Evolutionary conservation across 2,329 filamentous ascomycete species (phyloP), one percentile per base, ranked within the genome.

Genomic region (Tympanopsis confertula): DNA sequence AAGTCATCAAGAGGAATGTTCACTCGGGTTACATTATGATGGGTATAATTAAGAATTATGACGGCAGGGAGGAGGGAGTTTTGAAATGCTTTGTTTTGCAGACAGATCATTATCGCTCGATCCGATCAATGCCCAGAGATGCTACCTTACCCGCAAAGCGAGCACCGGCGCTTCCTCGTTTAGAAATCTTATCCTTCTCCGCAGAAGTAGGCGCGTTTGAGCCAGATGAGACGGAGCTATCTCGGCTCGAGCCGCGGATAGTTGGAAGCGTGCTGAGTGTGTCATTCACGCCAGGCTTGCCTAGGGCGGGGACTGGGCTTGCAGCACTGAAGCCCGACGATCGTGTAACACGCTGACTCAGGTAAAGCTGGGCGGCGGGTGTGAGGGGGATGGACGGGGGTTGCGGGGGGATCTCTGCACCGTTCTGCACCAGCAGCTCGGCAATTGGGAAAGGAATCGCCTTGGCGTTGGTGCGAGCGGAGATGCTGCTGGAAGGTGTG

Each of bases 341-440:
- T 33, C 70, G 63, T 39, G 69, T 62, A 41, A 71, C 65, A 56
- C 79, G 94, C 60, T 87, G 78, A 46, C 94, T 87, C 35, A 96
- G 66, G 50, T 95, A 98, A 22, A 83, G 59, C 51, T 84, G 80
- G 2, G 91, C 89, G 35, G 80, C 81, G 7, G 75, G 68, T 42
- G 86, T 87, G 10, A 98, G 70, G 1, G 87, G 86, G 46, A 96
- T 88, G 0, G 86, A 82, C 1, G 88, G 85, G 42, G 83, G 68
- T 2, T 76, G 65, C 1, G 66, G 54, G 0, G 91, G 89, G 22
- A 96, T 82, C 44, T 94, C 83, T 3, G 88, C 88, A 13, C 91
- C 91, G 51, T 98, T 96, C 50, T 96, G 93, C 13, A 94, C 68
- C 13, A 98, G 70, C 41, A 98, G 64, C 57, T 98, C 91, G 13